These are phyloP conservation scores for Dendrostoma leiphaemia DNA, from an alignment of 2,329 filamentous ascomycete genomes.

Conservation along the genomic window DNA sequence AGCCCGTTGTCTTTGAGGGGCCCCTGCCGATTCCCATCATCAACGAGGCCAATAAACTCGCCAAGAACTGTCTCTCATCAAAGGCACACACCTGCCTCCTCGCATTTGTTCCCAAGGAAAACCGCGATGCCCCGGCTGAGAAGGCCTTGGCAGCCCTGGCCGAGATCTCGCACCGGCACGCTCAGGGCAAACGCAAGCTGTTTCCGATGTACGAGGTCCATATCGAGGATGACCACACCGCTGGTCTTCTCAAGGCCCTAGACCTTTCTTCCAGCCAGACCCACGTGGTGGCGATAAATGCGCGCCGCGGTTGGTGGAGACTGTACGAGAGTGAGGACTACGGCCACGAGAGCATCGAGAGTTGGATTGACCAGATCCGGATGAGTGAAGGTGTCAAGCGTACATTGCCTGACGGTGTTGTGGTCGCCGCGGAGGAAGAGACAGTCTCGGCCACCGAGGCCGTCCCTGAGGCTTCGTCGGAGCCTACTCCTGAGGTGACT, in stretches of 20 bases:
- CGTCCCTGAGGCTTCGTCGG: slow-evolving; percentile 39
- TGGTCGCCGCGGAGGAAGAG: slow-evolving; percentile 38
- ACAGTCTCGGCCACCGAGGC: slow-evolving; percentile 34
- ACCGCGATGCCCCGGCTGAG: slow-evolving; percentile 46
- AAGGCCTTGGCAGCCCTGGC: slow-evolving; percentile 64
- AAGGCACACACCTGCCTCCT: slow-evolving; percentile 84
- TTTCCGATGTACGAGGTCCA: slow-evolving; percentile 85
- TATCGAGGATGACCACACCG: slow-evolving; percentile 54
- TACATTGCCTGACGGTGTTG: slow-evolving; percentile 64
- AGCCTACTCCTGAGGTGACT: slow-evolving; percentile 28
- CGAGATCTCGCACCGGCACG: slow-evolving; percentile 74
- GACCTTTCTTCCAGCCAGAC: slow-evolving; percentile 55
- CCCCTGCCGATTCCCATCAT: slow-evolving; percentile 67
- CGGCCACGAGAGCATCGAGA: slow-evolving; percentile 64
- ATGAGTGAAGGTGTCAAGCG: slow-evolving; percentile 83
- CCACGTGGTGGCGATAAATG: slow-evolving; percentile 80
- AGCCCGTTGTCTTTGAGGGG: slow-evolving; percentile 49
- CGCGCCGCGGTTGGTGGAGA: slow-evolving; percentile 82
- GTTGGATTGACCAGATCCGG: slow-evolving; percentile 88
- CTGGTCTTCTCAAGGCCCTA: slow-evolving; percentile 58
- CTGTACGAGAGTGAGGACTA: slow-evolving; percentile 61
- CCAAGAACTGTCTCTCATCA: slow-evolving; percentile 68
- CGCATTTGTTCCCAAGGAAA: slow-evolving; percentile 60
- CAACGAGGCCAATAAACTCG: slow-evolving; percentile 60
- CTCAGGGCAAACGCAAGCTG: slow-evolving; percentile 61